These are phyloP conservation scores for Claviceps sp. DNA, from an alignment of 2,329 filamentous ascomycete species.

Conservation along the genomic window DNA sequence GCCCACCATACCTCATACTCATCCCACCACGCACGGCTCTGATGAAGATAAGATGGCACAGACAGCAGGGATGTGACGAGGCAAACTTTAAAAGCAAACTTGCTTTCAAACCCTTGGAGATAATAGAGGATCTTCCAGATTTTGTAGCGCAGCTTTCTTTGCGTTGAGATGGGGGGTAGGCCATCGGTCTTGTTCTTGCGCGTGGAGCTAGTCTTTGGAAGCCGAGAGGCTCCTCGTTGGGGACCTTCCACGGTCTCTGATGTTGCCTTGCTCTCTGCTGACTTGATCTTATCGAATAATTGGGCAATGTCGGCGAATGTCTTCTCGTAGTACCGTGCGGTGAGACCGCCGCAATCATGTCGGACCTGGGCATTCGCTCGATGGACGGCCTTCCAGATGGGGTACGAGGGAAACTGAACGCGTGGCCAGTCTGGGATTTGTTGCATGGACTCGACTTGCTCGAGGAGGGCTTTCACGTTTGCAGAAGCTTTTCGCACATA, in stretches of 20 bases:
- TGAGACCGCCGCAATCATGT: slow-evolving; percentile 45
- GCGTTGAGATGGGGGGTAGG: slow-evolving; percentile 14
- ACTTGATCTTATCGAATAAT: slow-evolving; percentile 30
- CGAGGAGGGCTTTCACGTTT: slow-evolving; percentile 31
- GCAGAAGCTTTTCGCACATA: slow-evolving; percentile 39
- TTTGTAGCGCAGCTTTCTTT: slow-evolving; percentile 28
- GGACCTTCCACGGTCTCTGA: neutral
- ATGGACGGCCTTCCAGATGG: slow-evolving; percentile 37
- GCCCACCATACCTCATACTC: slow-evolving; percentile 44
- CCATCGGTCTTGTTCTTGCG: neutral
- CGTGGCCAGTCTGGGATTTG: slow-evolving; percentile 24
- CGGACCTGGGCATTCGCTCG: slow-evolving; percentile 42
- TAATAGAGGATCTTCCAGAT: slow-evolving; percentile 37
- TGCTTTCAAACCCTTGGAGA: slow-evolving; percentile 43
- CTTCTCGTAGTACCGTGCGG: slow-evolving; percentile 35
- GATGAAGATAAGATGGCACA: slow-evolving; percentile 37
- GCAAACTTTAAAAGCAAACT: slow-evolving; percentile 43
- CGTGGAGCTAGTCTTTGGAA: neutral
- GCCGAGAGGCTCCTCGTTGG: neutral
- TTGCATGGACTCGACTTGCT: slow-evolving; percentile 35
- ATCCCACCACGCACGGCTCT: slow-evolving; percentile 39
- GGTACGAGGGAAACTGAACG: slow-evolving; percentile 39
- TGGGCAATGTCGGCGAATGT: slow-evolving; percentile 31
- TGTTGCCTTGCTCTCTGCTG: slow-evolving; percentile 17
- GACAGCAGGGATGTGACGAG: slow-evolving; percentile 37